Conservation (phyloP, 1,284 basidiomycete species). For the Peniophora sp. region DNA sequence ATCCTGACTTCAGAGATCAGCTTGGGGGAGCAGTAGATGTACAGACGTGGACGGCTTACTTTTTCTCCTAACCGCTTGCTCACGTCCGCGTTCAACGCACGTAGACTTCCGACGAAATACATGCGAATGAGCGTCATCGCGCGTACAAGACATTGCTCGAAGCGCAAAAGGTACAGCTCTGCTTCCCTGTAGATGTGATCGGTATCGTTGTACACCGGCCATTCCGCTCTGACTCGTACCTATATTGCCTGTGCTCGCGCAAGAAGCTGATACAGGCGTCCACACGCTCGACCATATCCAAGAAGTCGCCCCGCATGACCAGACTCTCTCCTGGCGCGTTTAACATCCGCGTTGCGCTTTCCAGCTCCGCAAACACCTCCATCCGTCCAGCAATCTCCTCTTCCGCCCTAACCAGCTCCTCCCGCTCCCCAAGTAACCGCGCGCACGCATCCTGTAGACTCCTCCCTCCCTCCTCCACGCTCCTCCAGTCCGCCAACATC, state of each 20-base stretch:
- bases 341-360: constrained; percentile 82
- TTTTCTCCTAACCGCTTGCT: constrained; percentile 67
- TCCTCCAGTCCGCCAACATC: constrained; percentile 77
- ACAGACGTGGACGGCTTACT: constrained; percentile 27
- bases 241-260: constrained; percentile 43
- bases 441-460: constrained; percentile 89
- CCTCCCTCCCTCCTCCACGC: constrained; percentile 83
- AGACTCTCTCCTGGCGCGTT: constrained; percentile 89
- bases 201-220: not conserved
- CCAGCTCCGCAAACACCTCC: constrained; percentile 89
- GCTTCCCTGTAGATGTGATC: constrained; percentile 72
- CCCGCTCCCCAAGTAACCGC: constrained; percentile 78
- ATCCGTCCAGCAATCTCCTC: constrained; percentile 71
- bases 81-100: constrained; percentile 68
- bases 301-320: constrained; percentile 81
- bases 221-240: constrained; percentile 37
- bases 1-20: constrained; percentile 36
- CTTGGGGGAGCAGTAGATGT: not conserved
- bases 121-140: constrained; percentile 95
- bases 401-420: constrained; percentile 69
- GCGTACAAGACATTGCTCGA: constrained; percentile 92
- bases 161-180: constrained; percentile 85
- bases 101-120: constrained; percentile 81
- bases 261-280: constrained; percentile 90
- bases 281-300: constrained; percentile 90